Evolutionary conservation across 352 stramenopile species (phyloP), one percentile per base, ranked within the genome.

Genomic region (Blastocystis sp.): DNA sequence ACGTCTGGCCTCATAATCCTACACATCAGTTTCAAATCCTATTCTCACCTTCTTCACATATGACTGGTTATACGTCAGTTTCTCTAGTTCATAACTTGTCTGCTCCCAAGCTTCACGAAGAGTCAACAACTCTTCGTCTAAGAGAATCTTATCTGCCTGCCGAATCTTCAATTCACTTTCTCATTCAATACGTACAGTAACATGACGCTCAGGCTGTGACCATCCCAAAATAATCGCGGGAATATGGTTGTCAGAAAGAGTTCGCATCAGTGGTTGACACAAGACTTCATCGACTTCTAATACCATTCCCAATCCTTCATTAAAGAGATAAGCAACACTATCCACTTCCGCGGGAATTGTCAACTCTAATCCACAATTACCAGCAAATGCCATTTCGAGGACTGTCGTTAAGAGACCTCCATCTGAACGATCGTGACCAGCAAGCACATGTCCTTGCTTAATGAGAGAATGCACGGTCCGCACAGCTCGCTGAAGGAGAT

Each of bases 361-460:
- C 7, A 98, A 91, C 43, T 96, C 90, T 16, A 99, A 90, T 46
- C 96, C 95, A 88, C 96, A 98, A 91, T 98, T 98, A 74, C 97
- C 96, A 27, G 95, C 94, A 89, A 99, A 98, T 0, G 95, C 95
- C 97, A 99, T 99, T 90, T 99, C 96, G 16, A 98, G 88, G 9
- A 98, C 90, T 27, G 94, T 93, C 7, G 96, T 93, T 35, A 97
- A 91, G 29, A 99, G 91, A 88, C 97, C 97, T 88, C 97, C 97
- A 90, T 99, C 97, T 63, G 94, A 98, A 88, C 96, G 92, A 90
- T 99, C 97, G 90, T 99, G 97, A n/a, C 96, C 96, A 73, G 96
- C 93, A 1, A 97, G 91, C 46, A 99, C 89, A 37, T 93, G 90
- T 37, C 92, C 88, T 54, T 95, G 91, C 88, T 97, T 95, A 87